These are phyloP conservation scores for Lepidium aucheri DNA, from an alignment of 345 rosid species.

Conservation along the genomic window DNA sequence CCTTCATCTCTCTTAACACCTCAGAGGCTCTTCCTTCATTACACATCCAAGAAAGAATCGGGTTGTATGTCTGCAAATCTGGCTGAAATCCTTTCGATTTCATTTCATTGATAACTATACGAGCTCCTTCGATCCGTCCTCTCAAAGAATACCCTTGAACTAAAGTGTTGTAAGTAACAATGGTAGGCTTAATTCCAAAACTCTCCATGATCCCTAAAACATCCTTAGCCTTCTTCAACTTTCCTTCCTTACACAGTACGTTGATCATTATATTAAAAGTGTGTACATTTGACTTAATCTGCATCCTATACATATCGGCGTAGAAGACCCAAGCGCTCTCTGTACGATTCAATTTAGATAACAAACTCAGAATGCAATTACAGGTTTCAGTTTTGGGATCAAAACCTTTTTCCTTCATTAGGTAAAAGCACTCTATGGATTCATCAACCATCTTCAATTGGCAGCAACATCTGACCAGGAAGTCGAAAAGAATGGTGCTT, in stretches of 20 bases:
- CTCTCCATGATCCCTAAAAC: constrained; percentile 50
- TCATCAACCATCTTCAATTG: constrained; percentile 53
- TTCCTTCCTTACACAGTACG: constrained; percentile 78
- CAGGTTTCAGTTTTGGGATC: constrained; percentile 67
- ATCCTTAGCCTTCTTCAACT: constrained; percentile 68
- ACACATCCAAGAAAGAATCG: constrained; percentile 73
- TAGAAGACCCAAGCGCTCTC: constrained; percentile 72
- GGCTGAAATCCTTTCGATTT: constrained; percentile 50
- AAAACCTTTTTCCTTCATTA: constrained; percentile 60
- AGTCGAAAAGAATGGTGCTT: constrained; percentile 52
- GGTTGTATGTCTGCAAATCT: constrained; percentile 68
- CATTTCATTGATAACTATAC: constrained; percentile 53
- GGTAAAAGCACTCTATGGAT: constrained; percentile 53
- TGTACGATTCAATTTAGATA: constrained; percentile 45
- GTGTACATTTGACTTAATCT: constrained; percentile 55
- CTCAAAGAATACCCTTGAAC: constrained; percentile 63
- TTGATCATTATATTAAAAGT: constrained; percentile 92
- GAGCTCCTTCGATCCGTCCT: constrained; percentile 70
- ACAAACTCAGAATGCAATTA: constrained; percentile 54
- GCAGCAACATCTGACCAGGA: constrained; percentile 54
- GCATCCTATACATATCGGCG: constrained; percentile 91
- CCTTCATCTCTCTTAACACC: constrained; percentile 54
- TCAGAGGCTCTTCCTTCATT: constrained; percentile 55
- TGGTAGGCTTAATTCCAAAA: constrained; percentile 60
- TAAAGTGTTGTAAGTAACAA: constrained; percentile 70